These are phyloP conservation scores for Zymoseptoria tritici DNA, from an alignment of 2,329 filamentous ascomycete species.

Conservation along the genomic window DNA sequence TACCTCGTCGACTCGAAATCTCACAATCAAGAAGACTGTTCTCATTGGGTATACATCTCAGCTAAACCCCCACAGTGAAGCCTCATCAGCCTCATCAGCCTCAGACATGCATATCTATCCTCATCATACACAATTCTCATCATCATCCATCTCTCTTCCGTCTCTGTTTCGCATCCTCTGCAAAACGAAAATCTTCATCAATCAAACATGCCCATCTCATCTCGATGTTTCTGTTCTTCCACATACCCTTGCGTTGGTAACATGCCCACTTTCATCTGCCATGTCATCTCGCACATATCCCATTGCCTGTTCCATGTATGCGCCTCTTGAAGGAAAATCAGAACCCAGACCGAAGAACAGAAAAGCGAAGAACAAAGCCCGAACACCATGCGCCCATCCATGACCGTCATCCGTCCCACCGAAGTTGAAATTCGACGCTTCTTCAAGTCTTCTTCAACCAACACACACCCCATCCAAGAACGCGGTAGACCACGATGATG, in stretches of 20 bases:
- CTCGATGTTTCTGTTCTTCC: background rate
- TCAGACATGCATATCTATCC: no score
- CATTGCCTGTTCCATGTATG: background rate
- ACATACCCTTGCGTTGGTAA: background rate
- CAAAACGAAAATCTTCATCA: background rate
- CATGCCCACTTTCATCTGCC: background rate
- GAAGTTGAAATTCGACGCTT: background rate
- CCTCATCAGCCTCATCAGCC: background rate
- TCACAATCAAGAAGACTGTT: no score
- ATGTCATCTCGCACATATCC: background rate
- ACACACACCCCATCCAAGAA: conserved; percentile 55
- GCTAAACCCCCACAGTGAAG: background rate
- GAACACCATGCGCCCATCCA: background rate
- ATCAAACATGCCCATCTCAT: background rate
- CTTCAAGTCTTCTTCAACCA: conserved; percentile 14
- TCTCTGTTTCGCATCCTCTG: no score
- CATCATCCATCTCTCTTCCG: no score
- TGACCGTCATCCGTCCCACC: no score
- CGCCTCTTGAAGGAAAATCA: background rate
- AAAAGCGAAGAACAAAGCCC: background rate
- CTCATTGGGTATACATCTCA: background rate
- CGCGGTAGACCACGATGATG: conserved; percentile 63
- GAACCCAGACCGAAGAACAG: no score
- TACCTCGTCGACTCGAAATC: no score
- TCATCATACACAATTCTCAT: background rate